Base-by-base conservation (phyloP, 768 basidiomycete species). In the Naganishia vishniacii region DNA sequence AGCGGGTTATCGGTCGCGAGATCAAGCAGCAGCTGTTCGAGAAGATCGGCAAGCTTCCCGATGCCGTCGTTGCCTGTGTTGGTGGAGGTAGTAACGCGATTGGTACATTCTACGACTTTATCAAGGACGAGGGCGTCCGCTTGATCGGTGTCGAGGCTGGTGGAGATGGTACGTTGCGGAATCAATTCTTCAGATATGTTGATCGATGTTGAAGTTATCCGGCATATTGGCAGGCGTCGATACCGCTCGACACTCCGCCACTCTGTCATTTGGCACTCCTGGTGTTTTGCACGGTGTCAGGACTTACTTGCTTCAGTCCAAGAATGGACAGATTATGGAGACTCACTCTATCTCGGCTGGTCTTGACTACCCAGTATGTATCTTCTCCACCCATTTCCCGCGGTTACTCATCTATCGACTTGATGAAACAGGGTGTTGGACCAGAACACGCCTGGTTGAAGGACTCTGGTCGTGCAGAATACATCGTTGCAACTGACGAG, bases 391-490 rank as follows among this genome's bases (percentile, higher is more conserved):
- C 48, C 0, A 20, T 18, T n/a, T 46, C 44, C 4, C 15, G 9
- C 37, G 23, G 40, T 28, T n/a, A 41, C n/a, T 25, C 41, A 26
- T 45, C 4, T 20, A 18, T 8, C 34, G 41, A 42, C 9, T 41
- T 12, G 45, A 42, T n/a, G 9, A n/a, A 3, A 15, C 92, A 92
- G 26, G 92, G 92, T 67, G 94, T 99, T 51, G 95, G 95, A 23
- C 95, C 95, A 9, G 95, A 99, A 78, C 95, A 98, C 74, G 88
- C 94, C 48, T 95, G 89, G 88, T 80, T 99, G 74, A 97, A 97
- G 78, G 92, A 97, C 73, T 88, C 87, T 3, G 88, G 88, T 18
- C 82, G 95, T 65, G 95, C 91, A 0, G 91, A 95, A 73, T 99
- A 98, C 75, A 85, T 89, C 20, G 86, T 83, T 15, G 94, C 93